Percentiles rank a stretch among this genome's conserved stretches.
Evolutionary conservation across 148 eudicot genomes (phyloP).

Genomic region (Dysphania ambrosioides): DNA sequence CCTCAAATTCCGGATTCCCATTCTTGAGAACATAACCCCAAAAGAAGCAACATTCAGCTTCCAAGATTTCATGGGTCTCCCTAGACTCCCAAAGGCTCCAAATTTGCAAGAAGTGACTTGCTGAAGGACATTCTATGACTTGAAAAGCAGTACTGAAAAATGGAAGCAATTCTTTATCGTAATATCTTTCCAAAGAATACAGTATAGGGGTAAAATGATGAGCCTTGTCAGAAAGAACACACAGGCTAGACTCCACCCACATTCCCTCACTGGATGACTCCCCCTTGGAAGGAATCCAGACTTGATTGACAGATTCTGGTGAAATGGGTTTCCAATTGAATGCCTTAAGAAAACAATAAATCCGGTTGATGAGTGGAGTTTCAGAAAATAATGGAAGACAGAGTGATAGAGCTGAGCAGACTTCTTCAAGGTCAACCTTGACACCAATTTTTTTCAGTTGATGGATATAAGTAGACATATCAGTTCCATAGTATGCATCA

Average conservation of each 20-base stretch:
- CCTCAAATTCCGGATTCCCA: constrained; percentile 16
- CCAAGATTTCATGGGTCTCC: constrained; percentile 1
- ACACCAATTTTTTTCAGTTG: constrained; percentile 23
- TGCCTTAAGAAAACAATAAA: constrained; percentile 22
- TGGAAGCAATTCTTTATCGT: constrained; percentile 20
- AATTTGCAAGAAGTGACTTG: constrained; percentile 20
- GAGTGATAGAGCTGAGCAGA: constrained; percentile 14
- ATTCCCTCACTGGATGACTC: constrained; percentile 12
- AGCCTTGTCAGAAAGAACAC: constrained; percentile 20
- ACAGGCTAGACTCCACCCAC: constrained; percentile 26
- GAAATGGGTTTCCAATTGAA: constrained; percentile 23
- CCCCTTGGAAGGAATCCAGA: constrained; percentile 22
- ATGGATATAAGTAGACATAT: constrained; percentile 15
- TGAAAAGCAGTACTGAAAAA: constrained; percentile 19
- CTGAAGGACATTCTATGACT: constrained; percentile 20
- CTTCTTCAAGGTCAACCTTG: constrained; percentile 26
- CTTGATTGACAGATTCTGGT: not conserved
- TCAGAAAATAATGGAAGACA: constrained; percentile 22
- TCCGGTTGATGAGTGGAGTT: constrained; percentile 21
- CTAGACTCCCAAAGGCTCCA: constrained; percentile 27
- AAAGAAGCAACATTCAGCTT: constrained; percentile 21
- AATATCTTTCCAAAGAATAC: constrained; percentile 21
- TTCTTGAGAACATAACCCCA: constrained; percentile 18
- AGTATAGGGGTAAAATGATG: constrained; percentile 18
- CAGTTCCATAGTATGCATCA: constrained; percentile 22